Evolutionary conservation across 192 early-diverging fungal genomes (phyloP).

Genomic region (Coemansia sp.): DNA sequence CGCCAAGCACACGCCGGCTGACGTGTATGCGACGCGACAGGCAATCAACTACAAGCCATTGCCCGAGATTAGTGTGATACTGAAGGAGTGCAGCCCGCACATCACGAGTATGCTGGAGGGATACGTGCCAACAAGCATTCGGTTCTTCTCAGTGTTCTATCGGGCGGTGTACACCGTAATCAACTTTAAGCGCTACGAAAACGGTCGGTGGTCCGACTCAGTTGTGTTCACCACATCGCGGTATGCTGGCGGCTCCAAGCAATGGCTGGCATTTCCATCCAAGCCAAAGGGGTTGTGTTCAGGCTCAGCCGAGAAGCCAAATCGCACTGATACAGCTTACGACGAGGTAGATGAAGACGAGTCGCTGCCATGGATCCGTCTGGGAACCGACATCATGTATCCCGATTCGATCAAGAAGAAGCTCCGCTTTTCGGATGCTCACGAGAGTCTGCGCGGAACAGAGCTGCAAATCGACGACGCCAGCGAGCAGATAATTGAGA

Average conservation of each 20-base stretch:
- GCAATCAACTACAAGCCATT: slow-evolving; percentile 10
- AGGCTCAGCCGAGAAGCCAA: too few species aligned
- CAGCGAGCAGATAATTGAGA: slow-evolving; percentile 16
- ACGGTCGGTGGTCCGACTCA: slow-evolving; percentile 21
- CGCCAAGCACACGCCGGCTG: slow-evolving; percentile 5
- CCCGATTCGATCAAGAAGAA: background rate
- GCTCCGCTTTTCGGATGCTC: slow-evolving; percentile 4
- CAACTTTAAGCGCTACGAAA: slow-evolving; percentile 20
- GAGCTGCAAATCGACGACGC: slow-evolving; percentile 20
- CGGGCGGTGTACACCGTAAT: slow-evolving; percentile 31
- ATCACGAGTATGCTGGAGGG: slow-evolving; percentile 13
- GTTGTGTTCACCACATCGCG: slow-evolving; percentile 17
- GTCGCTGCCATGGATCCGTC: slow-evolving; percentile 23
- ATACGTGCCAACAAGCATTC: slow-evolving; percentile 24
- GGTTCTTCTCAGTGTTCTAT: slow-evolving; percentile 23
- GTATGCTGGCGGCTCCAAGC: slow-evolving; percentile 29
- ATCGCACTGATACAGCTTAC: too few species aligned
- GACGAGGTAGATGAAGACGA: too few species aligned
- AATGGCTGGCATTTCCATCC: slow-evolving; percentile 30
- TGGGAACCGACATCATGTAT: background rate
- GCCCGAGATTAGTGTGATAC: slow-evolving; percentile 11
- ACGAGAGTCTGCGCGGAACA: background rate
- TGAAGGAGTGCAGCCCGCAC: slow-evolving; percentile 9
- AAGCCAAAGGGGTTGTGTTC: too few species aligned
- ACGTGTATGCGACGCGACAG: slow-evolving; percentile 16